A percentile compares a stretch with the other conserved stretches of the same genome.
Evolutionary conservation across 2,329 filamentous ascomycete species (phyloP).

Genomic region (Aspergillus ustus): DNA sequence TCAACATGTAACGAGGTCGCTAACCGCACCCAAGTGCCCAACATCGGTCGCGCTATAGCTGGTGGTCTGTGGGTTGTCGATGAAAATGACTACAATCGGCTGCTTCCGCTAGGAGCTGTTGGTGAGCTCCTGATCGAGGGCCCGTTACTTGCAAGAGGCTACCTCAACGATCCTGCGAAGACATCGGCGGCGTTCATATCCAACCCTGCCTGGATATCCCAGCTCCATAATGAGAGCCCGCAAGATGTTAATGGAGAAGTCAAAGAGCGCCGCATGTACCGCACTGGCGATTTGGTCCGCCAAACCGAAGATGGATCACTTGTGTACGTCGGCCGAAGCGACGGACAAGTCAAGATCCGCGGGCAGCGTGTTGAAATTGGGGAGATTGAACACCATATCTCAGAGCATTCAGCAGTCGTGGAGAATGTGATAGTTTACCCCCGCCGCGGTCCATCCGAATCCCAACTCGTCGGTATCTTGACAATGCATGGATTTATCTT

Average conservation of each 20-base stretch:
- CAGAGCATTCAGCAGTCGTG: neutral
- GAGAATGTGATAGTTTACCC: conserved; percentile 2
- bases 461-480: conserved; percentile 2
- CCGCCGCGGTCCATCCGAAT: neutral
- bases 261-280: conserved; percentile 8
- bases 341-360: conserved; percentile 18
- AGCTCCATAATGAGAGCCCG: neutral
- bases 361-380: conserved; percentile 20
- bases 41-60: conserved; percentile 9
- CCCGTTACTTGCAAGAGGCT: conserved; percentile 11
- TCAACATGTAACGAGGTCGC: conserved; percentile 2
- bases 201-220: neutral
- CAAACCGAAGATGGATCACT: conserved; percentile 10
- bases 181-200: neutral
- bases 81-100: conserved; percentile 10
- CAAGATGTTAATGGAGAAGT: neutral
- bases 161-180: conserved; percentile 5
- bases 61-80: conserved; percentile 14
- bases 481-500: neutral
- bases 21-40: neutral
- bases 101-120: conserved; percentile 17
- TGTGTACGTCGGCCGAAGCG: conserved; percentile 15
- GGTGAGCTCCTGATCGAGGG: conserved; percentile 19
- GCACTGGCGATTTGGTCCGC: conserved; percentile 19
- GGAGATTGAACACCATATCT: conserved; percentile 16